Evolutionary conservation across 345 rosid species (phyloP).

Genomic region (Angophora floribunda): DNA sequence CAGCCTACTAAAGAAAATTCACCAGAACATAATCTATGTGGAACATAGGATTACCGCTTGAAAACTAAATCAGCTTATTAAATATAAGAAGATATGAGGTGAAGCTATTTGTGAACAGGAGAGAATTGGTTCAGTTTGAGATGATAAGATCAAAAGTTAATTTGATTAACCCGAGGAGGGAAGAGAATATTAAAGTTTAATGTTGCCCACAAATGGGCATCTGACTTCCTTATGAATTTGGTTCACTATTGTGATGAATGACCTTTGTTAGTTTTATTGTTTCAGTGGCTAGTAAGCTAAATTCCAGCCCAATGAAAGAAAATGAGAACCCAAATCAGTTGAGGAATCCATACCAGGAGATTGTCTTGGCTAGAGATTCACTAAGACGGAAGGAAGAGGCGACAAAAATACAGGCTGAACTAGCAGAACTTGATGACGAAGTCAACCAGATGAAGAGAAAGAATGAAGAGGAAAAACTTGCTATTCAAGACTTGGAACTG

Average conservation of each 20-base stretch:
- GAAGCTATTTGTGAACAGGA: not conserved
- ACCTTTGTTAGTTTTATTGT: not conserved
- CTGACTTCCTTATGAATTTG: not conserved
- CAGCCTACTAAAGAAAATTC: not conserved
- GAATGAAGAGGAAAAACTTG: slow-evolving; percentile 53
- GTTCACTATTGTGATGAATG: not conserved
- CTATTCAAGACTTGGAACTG: slow-evolving; percentile 72
- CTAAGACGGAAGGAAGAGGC: slow-evolving; percentile 68
- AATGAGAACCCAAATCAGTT: slow-evolving; percentile 54
- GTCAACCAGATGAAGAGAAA: slow-evolving; percentile 41
- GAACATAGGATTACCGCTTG: not conserved
- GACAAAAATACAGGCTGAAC: slow-evolving; percentile 44
- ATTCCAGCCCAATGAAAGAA: slow-evolving; percentile 41
- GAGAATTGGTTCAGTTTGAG: not conserved
- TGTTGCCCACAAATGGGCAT: not conserved
- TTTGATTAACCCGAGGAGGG: not conserved
- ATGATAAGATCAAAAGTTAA: not conserved
- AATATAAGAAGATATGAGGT: not conserved
- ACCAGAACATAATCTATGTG: not conserved
- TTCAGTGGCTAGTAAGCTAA: slow-evolving; percentile 42
- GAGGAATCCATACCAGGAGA: slow-evolving; percentile 69
- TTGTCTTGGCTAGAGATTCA: slow-evolving; percentile 76
- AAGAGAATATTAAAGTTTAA: not conserved
- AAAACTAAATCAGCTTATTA: not conserved
- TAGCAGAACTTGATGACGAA: slow-evolving; percentile 58